A percentile compares a stretch with the other conserved stretches of the same genome.
Conservation (phyloP, 1,284 basidiomycete genomes). For the Calocybe gambosa region DNA sequence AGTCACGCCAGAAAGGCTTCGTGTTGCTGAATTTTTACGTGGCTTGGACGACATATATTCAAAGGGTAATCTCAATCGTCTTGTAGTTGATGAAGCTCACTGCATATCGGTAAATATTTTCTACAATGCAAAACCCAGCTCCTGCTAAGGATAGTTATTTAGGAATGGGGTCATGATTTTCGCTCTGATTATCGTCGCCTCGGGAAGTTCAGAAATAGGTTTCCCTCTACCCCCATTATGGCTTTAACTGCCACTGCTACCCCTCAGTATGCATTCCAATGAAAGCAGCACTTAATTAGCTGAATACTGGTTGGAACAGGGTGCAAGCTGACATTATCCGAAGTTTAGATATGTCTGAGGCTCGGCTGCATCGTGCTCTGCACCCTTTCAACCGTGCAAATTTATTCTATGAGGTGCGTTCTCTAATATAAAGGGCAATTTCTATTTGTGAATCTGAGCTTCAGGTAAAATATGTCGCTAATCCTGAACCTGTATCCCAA, state of each 20-base stretch:
- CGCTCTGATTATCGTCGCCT: slow-evolving; percentile 68
- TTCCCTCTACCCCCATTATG: slow-evolving; percentile 74
- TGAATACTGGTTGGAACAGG: slow-evolving; percentile 25
- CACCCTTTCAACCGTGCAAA: slow-evolving; percentile 80
- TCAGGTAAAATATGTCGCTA: slow-evolving; percentile 58
- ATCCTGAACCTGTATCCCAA: slow-evolving; percentile 40
- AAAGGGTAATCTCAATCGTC: slow-evolving; percentile 54
- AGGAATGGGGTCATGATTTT: slow-evolving; percentile 87
- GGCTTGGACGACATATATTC: slow-evolving; percentile 47
- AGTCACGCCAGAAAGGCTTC: slow-evolving; percentile 71
- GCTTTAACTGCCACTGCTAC: slow-evolving; percentile 79
- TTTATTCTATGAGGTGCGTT: slow-evolving; percentile 70
- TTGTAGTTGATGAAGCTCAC: slow-evolving; percentile 86
- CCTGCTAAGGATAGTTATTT: not conserved
- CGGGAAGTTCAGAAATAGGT: slow-evolving; percentile 63
- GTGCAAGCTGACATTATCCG: slow-evolving; percentile 69
- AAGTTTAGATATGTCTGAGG: slow-evolving; percentile 54
- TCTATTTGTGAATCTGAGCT: not conserved
- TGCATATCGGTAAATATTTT: slow-evolving; percentile 62
- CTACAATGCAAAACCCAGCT: not conserved
- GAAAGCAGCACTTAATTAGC: not conserved
- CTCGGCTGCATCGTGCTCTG: slow-evolving; percentile 54
- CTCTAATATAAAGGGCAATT: not conserved
- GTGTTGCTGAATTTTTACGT: slow-evolving; percentile 45
- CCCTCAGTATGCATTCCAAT: slow-evolving; percentile 35